These are phyloP conservation scores for Kwoniella sp. DNA, from an alignment of 768 basidiomycete genomes.

Conservation along the genomic window DNA sequence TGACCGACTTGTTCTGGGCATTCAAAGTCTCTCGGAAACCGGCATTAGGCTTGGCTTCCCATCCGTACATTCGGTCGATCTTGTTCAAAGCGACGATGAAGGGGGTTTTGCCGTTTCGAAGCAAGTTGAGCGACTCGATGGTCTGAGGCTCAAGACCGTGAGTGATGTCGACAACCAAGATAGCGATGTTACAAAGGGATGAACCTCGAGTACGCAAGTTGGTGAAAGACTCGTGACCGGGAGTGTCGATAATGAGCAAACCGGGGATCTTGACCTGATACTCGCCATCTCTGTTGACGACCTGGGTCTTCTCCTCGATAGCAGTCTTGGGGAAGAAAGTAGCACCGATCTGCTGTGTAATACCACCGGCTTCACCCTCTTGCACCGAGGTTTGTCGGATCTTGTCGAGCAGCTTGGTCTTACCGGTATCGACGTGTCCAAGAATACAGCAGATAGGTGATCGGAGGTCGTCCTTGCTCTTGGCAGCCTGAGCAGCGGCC, in stretches of 20 bases:
- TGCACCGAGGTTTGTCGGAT: slow-evolving; percentile 99
- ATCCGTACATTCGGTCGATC: slow-evolving; percentile 98
- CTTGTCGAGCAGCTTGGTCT: slow-evolving; percentile 97
- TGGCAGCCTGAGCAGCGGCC: slow-evolving; percentile 79
- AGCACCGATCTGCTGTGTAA: slow-evolving; percentile 99
- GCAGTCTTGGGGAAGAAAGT: slow-evolving; percentile 98
- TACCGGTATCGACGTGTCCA: slow-evolving; percentile 99
- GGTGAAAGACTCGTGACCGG: slow-evolving; percentile 98
- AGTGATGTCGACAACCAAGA: slow-evolving; percentile 98
- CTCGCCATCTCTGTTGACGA: slow-evolving; percentile 81
- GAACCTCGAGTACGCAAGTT: slow-evolving; percentile 94
- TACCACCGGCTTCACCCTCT: slow-evolving; percentile 99
- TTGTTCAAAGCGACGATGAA: slow-evolving; percentile 99
- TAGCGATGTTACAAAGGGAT: slow-evolving; percentile 96
- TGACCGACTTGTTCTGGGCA: slow-evolving; percentile 74
- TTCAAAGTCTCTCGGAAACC: slow-evolving; percentile 88
- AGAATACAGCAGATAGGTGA: slow-evolving; percentile 98
- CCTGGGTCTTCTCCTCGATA: slow-evolving; percentile 86
- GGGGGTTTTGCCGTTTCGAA: slow-evolving; percentile 90
- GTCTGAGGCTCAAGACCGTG: slow-evolving; percentile 99
- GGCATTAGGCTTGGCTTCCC: slow-evolving; percentile 86
- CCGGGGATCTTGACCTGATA: slow-evolving; percentile 98
- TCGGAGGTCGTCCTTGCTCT: slow-evolving; percentile 85
- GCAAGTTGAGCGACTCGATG: slow-evolving; percentile 86
- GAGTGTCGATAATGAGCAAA: slow-evolving; percentile 93